A percentile compares a stretch with the other conserved stretches of the same genome.
Evolutionary conservation across 73 alveolate species (phyloP).

Genomic region (Paramecium caudatum): DNA sequence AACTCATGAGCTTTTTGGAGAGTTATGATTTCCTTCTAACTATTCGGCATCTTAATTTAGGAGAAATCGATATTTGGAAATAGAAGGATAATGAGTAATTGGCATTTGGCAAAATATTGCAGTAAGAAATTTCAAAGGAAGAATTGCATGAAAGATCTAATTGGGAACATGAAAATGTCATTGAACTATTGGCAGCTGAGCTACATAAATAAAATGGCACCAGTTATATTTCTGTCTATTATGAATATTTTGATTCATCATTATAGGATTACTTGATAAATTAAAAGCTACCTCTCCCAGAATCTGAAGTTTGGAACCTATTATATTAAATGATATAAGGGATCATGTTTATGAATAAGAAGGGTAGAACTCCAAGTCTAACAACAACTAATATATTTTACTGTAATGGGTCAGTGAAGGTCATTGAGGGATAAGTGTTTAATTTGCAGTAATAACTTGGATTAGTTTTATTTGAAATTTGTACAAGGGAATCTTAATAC

Average conservation of each 20-base stretch:
- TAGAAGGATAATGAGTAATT: neutral
- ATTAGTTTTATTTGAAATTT: constrained; percentile 24
- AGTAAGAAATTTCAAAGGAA: neutral
- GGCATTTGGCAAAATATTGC: constrained; percentile 45
- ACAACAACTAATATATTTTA: constrained; percentile 29
- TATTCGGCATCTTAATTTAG: constrained; percentile 25
- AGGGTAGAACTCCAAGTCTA: neutral
- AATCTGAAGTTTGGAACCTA: neutral
- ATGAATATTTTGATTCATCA: constrained; percentile 33
- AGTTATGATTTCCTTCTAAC: constrained; percentile 59
- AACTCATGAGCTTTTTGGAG: constrained; percentile 53
- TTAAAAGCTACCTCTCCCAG: neutral
- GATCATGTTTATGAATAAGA: neutral
- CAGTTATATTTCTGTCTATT: constrained; percentile 17
- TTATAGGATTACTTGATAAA: neutral
- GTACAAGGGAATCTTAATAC: constrained; percentile 59
- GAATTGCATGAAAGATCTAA: constrained; percentile 36
- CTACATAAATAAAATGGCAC: neutral
- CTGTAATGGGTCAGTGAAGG: neutral
- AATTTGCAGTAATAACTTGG: constrained; percentile 34
- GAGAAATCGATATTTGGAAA: constrained; percentile 64
- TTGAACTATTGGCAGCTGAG: constrained; percentile 55
- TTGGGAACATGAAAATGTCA: constrained; percentile 62
- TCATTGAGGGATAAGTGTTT: constrained; percentile 24
- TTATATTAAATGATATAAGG: constrained; percentile 41